Conservation (phyloP, 176 grass and related monocot genomes). For the Canna indica region DNA sequence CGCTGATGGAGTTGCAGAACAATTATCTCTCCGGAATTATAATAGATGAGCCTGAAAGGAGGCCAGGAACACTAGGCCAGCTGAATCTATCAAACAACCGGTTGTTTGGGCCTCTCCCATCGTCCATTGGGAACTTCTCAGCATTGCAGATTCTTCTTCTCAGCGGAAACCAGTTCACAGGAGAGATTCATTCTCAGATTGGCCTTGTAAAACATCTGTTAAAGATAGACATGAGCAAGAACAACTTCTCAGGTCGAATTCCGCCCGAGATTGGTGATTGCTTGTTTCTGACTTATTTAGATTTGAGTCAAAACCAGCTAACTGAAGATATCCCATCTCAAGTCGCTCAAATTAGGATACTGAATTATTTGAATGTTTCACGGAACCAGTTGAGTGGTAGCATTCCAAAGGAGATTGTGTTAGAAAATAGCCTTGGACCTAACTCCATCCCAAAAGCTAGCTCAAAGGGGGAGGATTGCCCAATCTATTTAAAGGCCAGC, state of each 20-base stretch:
- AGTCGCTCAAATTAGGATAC: constrained; percentile 41
- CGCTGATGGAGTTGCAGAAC: constrained; percentile 79
- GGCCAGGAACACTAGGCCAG: constrained; percentile 37
- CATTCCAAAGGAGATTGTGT: constrained; percentile 48
- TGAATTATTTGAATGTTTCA: constrained; percentile 84
- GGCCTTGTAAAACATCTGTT: constrained; percentile 55
- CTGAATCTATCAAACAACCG: constrained; percentile 66
- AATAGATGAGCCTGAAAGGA: constrained; percentile 21
- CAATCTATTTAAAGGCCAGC: no score
- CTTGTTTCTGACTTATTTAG: constrained; percentile 54
- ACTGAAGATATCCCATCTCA: constrained; percentile 45
- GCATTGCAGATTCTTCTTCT: constrained; percentile 78
- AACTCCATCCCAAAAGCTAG: no score
- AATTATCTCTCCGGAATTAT: constrained; percentile 51
- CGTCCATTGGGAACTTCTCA: constrained; percentile 46
- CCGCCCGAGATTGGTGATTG: constrained; percentile 49
- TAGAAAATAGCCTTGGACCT: no score
- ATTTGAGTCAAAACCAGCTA: constrained; percentile 57
- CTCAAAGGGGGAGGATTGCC: no score
- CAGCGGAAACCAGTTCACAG: constrained; percentile 42
- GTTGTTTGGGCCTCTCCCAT: constrained; percentile 40
- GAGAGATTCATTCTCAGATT: constrained; percentile 40
- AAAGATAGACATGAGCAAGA: constrained; percentile 57
- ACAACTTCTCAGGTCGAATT: constrained; percentile 39
- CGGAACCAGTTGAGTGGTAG: constrained; percentile 37